Conservation (phyloP, 2,329 filamentous ascomycete genomes). For the Penicillium freii region DNA sequence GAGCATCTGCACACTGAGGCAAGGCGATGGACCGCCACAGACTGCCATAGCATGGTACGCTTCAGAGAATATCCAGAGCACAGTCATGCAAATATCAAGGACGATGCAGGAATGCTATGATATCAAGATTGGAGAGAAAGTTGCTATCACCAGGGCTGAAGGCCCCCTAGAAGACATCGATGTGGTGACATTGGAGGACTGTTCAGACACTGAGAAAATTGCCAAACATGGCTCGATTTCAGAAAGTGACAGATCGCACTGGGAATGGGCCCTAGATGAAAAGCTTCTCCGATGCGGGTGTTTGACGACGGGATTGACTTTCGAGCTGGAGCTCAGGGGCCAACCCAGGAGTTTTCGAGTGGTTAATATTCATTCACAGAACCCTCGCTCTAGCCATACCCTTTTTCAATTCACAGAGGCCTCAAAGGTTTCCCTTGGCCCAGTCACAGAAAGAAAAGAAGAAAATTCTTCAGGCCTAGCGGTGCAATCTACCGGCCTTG, state of each 20-base stretch:
- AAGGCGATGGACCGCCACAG: constrained; percentile 43
- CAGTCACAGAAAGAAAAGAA: constrained; percentile 17
- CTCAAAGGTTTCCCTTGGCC: constrained; percentile 36
- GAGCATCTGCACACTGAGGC: constrained; percentile 51
- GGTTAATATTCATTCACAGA: constrained; percentile 52
- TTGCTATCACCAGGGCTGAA: constrained; percentile 59
- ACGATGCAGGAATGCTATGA: constrained; percentile 69
- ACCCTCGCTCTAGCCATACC: constrained; percentile 39
- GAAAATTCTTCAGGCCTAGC: constrained; percentile 18
- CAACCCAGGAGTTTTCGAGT: constrained; percentile 62
- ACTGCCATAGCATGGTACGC: constrained; percentile 64
- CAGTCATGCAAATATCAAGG: constrained; percentile 70
- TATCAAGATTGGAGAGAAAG: constrained; percentile 68
- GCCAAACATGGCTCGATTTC: constrained; percentile 37
- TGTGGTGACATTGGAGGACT: constrained; percentile 61
- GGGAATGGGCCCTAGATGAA: constrained; percentile 51
- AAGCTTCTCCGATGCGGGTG: constrained; percentile 59
- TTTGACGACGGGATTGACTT: constrained; percentile 66
- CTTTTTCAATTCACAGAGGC: constrained; percentile 38
- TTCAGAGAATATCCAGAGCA: constrained; percentile 61
- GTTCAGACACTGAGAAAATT: constrained; percentile 45
- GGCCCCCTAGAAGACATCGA: constrained; percentile 54
- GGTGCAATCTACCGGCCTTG: constrained; percentile 54
- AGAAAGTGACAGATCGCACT: constrained; percentile 42
- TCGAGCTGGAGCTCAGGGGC: constrained; percentile 61